phyloP scores from a whole-genome alignment of 208 protist genomes.

The Lotmaria passim region DNA sequence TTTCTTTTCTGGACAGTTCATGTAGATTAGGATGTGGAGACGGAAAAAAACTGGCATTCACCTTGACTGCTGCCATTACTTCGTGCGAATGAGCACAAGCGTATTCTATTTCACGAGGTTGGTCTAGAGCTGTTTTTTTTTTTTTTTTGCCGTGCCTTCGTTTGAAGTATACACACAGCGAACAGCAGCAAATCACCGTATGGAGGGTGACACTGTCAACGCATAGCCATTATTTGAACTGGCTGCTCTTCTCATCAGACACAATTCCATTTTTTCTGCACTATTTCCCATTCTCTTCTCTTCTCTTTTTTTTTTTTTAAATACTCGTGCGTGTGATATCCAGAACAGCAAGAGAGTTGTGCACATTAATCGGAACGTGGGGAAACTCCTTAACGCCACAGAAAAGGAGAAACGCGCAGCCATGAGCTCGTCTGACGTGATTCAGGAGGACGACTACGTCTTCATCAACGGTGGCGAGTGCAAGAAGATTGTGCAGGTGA shows the following conservation, averaged over 20 bases:
- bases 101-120: too few relatives aligned
- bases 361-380: neutral
- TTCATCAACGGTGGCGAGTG: constrained; percentile 81
- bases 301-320: neutral
- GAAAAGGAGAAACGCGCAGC: neutral
- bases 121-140: too few relatives aligned
- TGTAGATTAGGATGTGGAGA: neutral
- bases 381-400: neutral
- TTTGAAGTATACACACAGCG: too few relatives aligned
- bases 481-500: constrained; percentile 69
- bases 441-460: constrained; percentile 82
- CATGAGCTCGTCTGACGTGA: constrained; percentile 41
- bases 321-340: neutral
- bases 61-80: too few relatives aligned
- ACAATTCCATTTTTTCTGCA: constrained; percentile 2
- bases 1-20: neutral
- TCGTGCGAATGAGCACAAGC: too few relatives aligned
- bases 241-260: too few relatives aligned
- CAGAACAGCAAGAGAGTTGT: neutral
- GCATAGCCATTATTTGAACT: too few relatives aligned
- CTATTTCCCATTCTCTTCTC: neutral
- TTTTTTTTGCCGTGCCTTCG: too few relatives aligned
- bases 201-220: too few relatives aligned
- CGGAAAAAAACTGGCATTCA: neutral
- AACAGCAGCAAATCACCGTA: too few relatives aligned